Evolutionary conservation across 768 basidiomycete species (phyloP), one percentile per base, ranked within the genome.

Genomic region (Podaxis sp.): DNA sequence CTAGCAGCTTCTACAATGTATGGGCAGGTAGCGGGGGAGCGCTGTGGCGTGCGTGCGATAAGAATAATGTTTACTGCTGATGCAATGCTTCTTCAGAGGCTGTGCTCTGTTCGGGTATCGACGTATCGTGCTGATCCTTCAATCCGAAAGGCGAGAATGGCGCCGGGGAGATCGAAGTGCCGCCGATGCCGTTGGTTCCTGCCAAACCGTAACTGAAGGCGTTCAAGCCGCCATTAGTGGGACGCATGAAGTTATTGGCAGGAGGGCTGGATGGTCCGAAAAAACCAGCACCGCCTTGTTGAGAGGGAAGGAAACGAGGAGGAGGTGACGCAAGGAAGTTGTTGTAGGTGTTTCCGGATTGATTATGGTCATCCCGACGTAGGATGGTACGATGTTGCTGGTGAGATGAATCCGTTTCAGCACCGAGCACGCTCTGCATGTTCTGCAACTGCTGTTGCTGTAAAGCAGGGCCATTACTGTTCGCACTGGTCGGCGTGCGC

Each of bases 401-500:
- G 54, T 66, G 69, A 30, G 66, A 54, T 37, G 53, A 33, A 33
- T 66, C 65, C n/a, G 52, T 55, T 37, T 65, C 66, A 17, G 48
- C 44, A 37, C 38, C 48, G 8, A 56, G 66, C 36, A 55, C 36
- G 62, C 59, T 33, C 50, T 60, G 41, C 65, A 70, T 68, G 20
- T 72, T 67, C 58, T 73, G 73, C 48, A 72, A 80, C 62, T 80
- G 79, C 62, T 81, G 80, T 65, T 82, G 81, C 63, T 81, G 63
- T 7, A 76, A 70, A 33, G 76, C 69, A 20, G 78, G 78, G 40
- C 69, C 70, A 22, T 66, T 74, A 41, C 74, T 75, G 26, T 74
- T 74, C 22, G 82, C 80, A 68, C 85, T 87, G 13, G 88, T 90
- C 11, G 91, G 88, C 7, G 90, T 91, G 53, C 91, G 88, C 56